Evolutionary conservation across 441 rosid species (phyloP), one percentile per base, ranked within the genome.

Genomic region (Raphanus hybrid): DNA sequence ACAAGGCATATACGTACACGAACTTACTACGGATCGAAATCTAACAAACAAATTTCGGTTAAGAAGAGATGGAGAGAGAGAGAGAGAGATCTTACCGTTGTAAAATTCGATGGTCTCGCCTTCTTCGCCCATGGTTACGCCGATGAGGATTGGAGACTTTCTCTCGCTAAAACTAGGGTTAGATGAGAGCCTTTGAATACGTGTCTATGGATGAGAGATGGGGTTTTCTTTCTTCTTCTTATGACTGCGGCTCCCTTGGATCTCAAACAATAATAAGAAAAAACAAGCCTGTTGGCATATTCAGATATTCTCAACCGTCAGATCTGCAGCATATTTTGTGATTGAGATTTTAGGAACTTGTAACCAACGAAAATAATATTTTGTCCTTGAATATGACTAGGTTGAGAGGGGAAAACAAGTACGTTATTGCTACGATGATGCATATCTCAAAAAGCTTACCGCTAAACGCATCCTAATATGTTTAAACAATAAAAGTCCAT

Each of bases 361-460:
- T 18, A 18, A 18, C 20, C 20, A 18, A 18, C 20, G 20, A 18
- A 18, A 4, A 62, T 43, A 27, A 58, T 14, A n/a, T 29, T 29
- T 74, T 72, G 57, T 59, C 58, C 77, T 50, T 67, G 50, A 65
- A 71, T 77, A 82, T 71, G 37, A 26, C 14, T 76, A 93, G 98
- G 91, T 94, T 77, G 97, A 94, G 86, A 91, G 97, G 67, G 98
- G 97, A 64, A 94, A 90, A 74, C 87, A 89, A 66, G 89, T 32
- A 54, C 80, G 84, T 66, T 91, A 94, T 80, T 90, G 97, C 77
- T 92, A 91, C 71, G 88, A 89, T 59, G 97, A 89, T 1, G 83
- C 82, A 8, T 91, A 90, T 34, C 89, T 91, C 10, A 85, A 84
- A 77, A 87, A 80, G 77, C 80, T 89, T 58, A 85, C 73, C 64